These are phyloP conservation scores for Calonectria hawksworthii DNA, from an alignment of 2,329 filamentous ascomycete genomes.

Conservation along the genomic window DNA sequence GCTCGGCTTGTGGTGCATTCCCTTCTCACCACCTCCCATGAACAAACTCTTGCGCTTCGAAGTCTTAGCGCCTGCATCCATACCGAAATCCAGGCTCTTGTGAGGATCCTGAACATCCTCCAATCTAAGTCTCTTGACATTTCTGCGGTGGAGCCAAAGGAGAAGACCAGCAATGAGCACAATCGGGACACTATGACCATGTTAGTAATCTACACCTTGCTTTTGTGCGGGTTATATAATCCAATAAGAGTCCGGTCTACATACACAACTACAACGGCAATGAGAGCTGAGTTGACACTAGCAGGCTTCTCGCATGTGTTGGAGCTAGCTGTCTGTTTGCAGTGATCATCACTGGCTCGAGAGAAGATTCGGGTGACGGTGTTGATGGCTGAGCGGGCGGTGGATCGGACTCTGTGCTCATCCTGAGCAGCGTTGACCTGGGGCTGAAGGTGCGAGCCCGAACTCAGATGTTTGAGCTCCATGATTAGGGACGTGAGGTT, in stretches of 20 bases:
- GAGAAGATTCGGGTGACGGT: constrained; percentile 38
- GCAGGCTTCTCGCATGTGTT: constrained; percentile 73
- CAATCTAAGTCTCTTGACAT: constrained; percentile 75
- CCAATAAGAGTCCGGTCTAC: constrained; percentile 51
- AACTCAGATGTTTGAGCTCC: constrained; percentile 33
- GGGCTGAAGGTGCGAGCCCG: constrained; percentile 44
- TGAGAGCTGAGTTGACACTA: constrained; percentile 69
- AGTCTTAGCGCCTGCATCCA: constrained; percentile 64
- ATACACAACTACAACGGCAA: constrained; percentile 79
- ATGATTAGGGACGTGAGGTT: constrained; percentile 29
- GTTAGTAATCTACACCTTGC: constrained; percentile 32
- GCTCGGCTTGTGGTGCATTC: constrained; percentile 55
- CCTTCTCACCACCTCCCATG: constrained; percentile 68
- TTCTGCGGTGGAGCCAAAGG: constrained; percentile 83
- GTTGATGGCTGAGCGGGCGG: constrained; percentile 24
- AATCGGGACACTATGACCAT: constrained; percentile 77
- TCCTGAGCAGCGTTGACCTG: constrained; percentile 45
- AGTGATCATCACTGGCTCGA: constrained; percentile 34
- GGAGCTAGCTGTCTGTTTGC: constrained; percentile 34
- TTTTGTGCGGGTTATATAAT: not conserved
- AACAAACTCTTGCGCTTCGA: constrained; percentile 53
- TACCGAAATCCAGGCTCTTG: constrained; percentile 92
- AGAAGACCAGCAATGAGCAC: constrained; percentile 76
- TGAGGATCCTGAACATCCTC: constrained; percentile 92
- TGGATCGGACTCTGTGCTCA: constrained; percentile 10